Evolutionary conservation across 2,329 filamentous ascomycete species (phyloP), one percentile per base, ranked within the genome.

Genomic region (Penicillium sclerotigenum): DNA sequence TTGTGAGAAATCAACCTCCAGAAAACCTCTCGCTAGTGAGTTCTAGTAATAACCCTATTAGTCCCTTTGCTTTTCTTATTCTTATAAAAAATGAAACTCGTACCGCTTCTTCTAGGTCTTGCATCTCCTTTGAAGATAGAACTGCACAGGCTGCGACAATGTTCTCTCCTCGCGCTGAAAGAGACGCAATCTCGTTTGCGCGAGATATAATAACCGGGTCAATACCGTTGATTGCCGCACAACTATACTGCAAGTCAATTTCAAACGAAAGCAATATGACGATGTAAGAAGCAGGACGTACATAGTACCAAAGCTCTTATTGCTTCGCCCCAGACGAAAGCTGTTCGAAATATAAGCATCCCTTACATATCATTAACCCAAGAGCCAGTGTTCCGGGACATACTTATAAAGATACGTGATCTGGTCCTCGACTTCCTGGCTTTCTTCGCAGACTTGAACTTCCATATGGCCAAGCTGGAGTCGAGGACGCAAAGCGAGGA

Each of bases 191-290:
- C 8, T 87, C 82, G 60, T 91, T 87, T 0, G 93, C 91, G 53
- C 92, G 84, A 16, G 87, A 77, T 7, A 97, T 82, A 10, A 97
- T 83, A 5, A 81, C 79, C 18, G 75, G 68, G 29, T 90, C 87
- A 14, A 99, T 85, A 1, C 92, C 92, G 65, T 96, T 97, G 72
- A 96, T 83, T 4, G 86, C 86, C 28, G 94, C 94, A 68, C 94
- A 97, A 51, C 80, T 83, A 57, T 45, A 57, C 9, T 9, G 33
- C 24, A 8, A 13, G 24, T 58, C n/a, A 61, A 52, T 18, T 26
- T 33, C 29, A 41, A 64, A 36, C 63, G 40, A 18, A 22, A 36
- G 7, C 10, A 16, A 16, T 13, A 9, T 26, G 2, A 13, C 7
- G 7, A 31, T 31, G 29, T 16, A 29, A 10, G 11, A 9, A 24